Conservation (phyloP, 441 rosid species). For the Euphorbia corollata region DNA sequence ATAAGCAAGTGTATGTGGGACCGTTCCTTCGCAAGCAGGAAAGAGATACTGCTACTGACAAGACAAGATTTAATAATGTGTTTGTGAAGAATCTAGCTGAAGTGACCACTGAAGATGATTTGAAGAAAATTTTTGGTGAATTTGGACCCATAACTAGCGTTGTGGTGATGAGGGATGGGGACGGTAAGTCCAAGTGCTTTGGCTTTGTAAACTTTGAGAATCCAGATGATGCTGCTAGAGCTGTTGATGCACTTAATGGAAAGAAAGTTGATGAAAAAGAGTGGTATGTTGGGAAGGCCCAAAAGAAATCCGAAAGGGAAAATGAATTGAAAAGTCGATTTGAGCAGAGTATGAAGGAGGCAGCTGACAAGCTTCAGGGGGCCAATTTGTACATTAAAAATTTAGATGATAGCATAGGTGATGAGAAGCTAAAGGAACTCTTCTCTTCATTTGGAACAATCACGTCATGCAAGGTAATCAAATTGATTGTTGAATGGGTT, state of each 20-base stretch:
- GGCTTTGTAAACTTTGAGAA: conserved; percentile 66
- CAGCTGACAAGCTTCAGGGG: conserved; percentile 45
- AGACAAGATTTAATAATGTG: conserved; percentile 58
- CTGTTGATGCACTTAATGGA: conserved; percentile 60
- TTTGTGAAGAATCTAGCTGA: conserved; percentile 80
- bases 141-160: conserved; percentile 60
- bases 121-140: conserved; percentile 57
- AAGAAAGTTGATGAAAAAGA: conserved; percentile 52
- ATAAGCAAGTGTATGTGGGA: conserved; percentile 80
- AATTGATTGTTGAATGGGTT: not conserved
- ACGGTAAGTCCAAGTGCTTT: conserved; percentile 55
- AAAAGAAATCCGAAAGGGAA: conserved; percentile 66
- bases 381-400: conserved; percentile 54
- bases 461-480: conserved; percentile 67
- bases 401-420: conserved; percentile 55
- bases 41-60: conserved; percentile 46
- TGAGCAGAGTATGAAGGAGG: conserved; percentile 66
- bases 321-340: conserved; percentile 40
- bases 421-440: conserved; percentile 64
- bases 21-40: conserved; percentile 80
- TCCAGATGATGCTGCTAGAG: conserved; percentile 56
- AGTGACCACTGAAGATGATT: conserved; percentile 54
- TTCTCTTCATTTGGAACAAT: conserved; percentile 57
- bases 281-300: conserved; percentile 65
- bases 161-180: conserved; percentile 55